Base-by-base conservation (phyloP, 768 basidiomycete species). In the Naematelia aurantialba region DNA sequence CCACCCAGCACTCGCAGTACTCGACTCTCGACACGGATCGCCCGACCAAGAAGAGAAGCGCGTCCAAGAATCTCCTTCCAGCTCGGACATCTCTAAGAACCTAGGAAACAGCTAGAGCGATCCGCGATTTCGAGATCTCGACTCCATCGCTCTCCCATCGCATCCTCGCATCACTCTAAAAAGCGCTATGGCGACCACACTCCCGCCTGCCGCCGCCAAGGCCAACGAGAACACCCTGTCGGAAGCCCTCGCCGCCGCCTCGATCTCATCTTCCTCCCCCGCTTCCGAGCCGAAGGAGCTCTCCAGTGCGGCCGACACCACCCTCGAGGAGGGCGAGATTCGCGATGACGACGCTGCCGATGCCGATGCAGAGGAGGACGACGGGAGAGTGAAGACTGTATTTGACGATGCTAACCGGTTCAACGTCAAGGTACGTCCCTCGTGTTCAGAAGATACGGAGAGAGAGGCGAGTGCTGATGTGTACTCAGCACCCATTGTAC, bases 351-450 rank as follows among this genome's bases (percentile, higher is more conserved):
- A 17, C 34, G 34, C 8, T 17, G 34, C 8, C 34, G 34, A 39
- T 8, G 17, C 8, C 8, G 34, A 17, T 39, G 17, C 34, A 8
- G 63, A 61, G 77, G 68, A 72, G 57, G 66, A 70, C 31, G 74
- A 70, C 52, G 68, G 66, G 56, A 83, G 81, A 56, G 88, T 92
- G 70, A 84, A 87, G 67, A 98, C 96, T 22, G 89, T 99, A 49
- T 97, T 99, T 79, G 91, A 84, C 70, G 89, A 93, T 79, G 86
- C 89, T 21, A 85, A 83, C 69, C 89, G 89, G 70, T 98, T 97
- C 80, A 97, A 94, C 74, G 91, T 97, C 80, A 98, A 97, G 82
- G 94, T 93, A n/a, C n/a, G n/a, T n/a, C n/a, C n/a, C n/a, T n/a
- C n/a, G n/a, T n/a, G n/a, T n/a, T n/a, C n/a, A n/a, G n/a, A n/a